Evolutionary conservation across 2,329 filamentous ascomycete species (phyloP), one percentile per base, ranked within the genome.

Genomic region (Alternaria arborescens): DNA sequence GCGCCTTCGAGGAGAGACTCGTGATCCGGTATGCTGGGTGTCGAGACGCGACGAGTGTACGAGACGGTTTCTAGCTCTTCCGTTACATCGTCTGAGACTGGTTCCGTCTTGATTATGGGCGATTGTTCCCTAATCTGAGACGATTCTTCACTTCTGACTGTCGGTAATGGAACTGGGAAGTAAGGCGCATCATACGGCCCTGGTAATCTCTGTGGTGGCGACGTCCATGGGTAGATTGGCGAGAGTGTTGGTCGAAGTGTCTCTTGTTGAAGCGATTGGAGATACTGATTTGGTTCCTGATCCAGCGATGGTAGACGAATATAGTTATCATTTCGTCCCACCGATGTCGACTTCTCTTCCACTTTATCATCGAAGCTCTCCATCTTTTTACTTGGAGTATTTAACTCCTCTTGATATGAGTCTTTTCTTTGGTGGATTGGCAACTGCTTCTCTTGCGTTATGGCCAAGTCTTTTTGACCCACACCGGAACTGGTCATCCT

Each of bases 151-250:
- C 43, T 14, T 38, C 22, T 66, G 20, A 76, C 57, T 0, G 71
- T 76, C 8, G 75, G 74, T 12, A 69, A 55, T 43, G 74, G 74
- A 18, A 73, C 63, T 50, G 76, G 76, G 54, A 73, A 78, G 46
- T 76, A 71, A 16, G 70, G 71, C 30, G 75, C 70, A 61, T 77
- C 74, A 48, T 77, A 77, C 28, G 76, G 76, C 24, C 75, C 75
- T 47, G 76, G 76, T 12, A 78, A 61, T 44, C 58, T 59, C 64
- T 73, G 68, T 22, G 75, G 75, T 14, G 74, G 71, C 24, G 64
- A 60, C 18, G 61, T 69, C 76, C 76, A 78, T 34, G 76, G 76
- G 56, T 76, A 71, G n/a, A 75, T 64, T 7, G 74, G 70, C 14
- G 57, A 60, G 46, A 68, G 65, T 11, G 59, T 55, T 7, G 71